Base-by-base conservation (phyloP, 352 stramenopile species). In the Peronospora farinosa region DNA sequence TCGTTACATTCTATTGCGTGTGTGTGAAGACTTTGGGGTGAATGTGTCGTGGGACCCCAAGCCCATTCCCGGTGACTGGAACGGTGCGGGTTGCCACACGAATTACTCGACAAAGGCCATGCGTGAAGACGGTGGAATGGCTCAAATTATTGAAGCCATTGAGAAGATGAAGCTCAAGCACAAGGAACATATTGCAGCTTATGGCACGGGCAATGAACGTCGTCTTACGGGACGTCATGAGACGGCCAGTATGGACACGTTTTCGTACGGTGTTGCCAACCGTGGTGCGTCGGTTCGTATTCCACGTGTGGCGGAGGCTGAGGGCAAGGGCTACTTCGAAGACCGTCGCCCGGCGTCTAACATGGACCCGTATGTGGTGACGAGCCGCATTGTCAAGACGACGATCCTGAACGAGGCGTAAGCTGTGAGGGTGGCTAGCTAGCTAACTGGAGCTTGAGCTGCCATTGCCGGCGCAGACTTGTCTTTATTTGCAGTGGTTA, bases 361-460 rank as follows among this genome's bases (percentile, higher is more conserved):
- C 82, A 95, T 96, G 78, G 96, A 99, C 82, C 96, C 96, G 47
- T 99, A 99, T 77, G 73, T 98, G 42, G 96, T 98, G 11, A 98
- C 92, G 7, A 63, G 79, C 60, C 97, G 96, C 71, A 97, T 99
- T 61, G 92, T 98, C 79, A 86, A 96, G 70, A 98, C 94, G 44
- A 97, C 95, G 47, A 86, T 96, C 48, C 58, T 92, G 11, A 66
- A 89, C 56, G 78, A 92, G 57, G 72, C 70, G 16, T 84, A 83
- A 74, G 12, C 15, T 33, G 2, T 13, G 31, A 37, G 12, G 31
- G 31, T 37, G 28, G 28, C 3, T 33, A 15, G 31, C 9, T 15
- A 15, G 13, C 4, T 16, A 15, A 37, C 10, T 10, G 12, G 7
- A 32, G 28, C 28, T 32, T 9, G 7, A 32, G 28, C 28, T 32